Conservation (phyloP, 2,329 filamentous ascomycete species). For the Penicillium sp. region DNA sequence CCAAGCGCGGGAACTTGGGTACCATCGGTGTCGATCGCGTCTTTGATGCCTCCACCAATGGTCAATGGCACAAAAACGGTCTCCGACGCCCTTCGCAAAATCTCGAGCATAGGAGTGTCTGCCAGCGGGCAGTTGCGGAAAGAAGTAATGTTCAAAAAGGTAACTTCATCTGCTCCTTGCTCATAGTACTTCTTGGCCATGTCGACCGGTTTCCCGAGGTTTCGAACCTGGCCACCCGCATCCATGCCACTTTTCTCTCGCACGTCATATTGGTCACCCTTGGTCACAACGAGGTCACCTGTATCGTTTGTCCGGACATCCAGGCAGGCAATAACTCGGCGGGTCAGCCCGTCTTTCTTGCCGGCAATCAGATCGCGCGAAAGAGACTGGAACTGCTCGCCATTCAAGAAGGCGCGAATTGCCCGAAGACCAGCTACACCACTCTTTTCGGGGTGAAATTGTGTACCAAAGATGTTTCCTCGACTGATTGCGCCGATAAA, state of each 20-base stretch:
- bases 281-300: constrained; percentile 94
- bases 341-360: constrained; percentile 68
- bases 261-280: constrained; percentile 98
- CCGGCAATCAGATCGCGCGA: constrained; percentile 23
- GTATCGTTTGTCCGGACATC: constrained; percentile 93
- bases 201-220: constrained; percentile 94
- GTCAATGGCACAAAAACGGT: constrained; percentile 96
- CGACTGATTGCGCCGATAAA: constrained; percentile 89
- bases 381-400: constrained; percentile 59
- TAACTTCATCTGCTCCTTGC: constrained; percentile 93
- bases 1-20: constrained; percentile 84
- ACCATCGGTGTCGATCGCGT: constrained; percentile 85
- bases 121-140: constrained; percentile 93
- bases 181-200: constrained; percentile 93
- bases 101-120: constrained; percentile 94
- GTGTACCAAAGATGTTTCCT: constrained; percentile 83
- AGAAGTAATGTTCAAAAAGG: constrained; percentile 96
- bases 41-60: constrained; percentile 90
- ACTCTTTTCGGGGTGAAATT: constrained; percentile 98
- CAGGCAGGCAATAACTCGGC: constrained; percentile 90
- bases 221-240: constrained; percentile 66
- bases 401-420: constrained; percentile 81
- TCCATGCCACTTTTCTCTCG: constrained; percentile 73
- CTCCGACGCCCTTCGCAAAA: constrained; percentile 78
- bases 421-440: constrained; percentile 83